Conservation (phyloP, 176 grass and related monocot genomes). For the Aegilops umbellulata region DNA sequence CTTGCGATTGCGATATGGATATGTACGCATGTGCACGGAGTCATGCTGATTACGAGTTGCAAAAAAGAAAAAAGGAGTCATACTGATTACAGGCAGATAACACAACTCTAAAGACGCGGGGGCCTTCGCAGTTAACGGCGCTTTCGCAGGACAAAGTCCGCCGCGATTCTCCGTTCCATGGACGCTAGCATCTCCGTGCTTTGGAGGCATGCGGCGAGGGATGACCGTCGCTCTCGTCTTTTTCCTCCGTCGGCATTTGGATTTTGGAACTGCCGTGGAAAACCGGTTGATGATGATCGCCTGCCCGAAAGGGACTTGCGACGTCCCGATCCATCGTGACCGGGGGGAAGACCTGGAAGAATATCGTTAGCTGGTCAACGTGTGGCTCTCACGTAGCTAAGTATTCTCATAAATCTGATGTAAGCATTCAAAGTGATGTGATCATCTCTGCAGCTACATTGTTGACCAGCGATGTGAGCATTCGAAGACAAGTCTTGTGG, state of each 20-base stretch:
- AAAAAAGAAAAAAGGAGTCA: too few species aligned
- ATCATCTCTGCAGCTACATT: neutral
- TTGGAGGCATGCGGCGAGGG: neutral
- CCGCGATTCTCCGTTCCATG: neutral
- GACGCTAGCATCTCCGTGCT: neutral
- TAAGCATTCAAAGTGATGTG: neutral
- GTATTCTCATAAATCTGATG: neutral
- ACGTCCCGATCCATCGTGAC: neutral
- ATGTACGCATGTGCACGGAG: too few species aligned
- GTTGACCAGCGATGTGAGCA: too few species aligned
- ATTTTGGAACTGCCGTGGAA: constrained; percentile 5
- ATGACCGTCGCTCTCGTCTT: neutral
- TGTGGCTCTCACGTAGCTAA: neutral
- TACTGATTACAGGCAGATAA: neutral
- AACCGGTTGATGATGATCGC: neutral
- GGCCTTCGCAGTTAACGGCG: neutral
- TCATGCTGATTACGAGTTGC: too few species aligned
- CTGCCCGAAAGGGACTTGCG: neutral
- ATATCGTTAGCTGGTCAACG: neutral
- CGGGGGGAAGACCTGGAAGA: neutral
- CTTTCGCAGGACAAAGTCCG: neutral
- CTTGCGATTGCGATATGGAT: too few species aligned
- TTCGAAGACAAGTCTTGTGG: too few species aligned
- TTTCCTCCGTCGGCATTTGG: neutral
- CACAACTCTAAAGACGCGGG: neutral